Evolutionary conservation across 495 filamentous ascomycete genomes (phyloP).

Genomic region (Oidiodendron maius): DNA sequence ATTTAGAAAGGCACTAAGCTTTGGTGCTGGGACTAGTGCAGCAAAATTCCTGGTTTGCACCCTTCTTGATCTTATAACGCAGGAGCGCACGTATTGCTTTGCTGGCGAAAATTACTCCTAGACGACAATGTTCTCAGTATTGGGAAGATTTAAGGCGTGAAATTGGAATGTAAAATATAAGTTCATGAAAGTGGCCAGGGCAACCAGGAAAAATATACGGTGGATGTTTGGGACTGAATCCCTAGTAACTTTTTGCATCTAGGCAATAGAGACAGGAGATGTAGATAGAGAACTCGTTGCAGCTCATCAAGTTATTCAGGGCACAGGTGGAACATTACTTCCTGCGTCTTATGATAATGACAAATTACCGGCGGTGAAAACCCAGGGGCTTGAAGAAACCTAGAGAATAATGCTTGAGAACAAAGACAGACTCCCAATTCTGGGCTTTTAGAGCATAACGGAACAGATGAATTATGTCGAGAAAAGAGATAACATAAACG

Average conservation of each 20-base stretch:
- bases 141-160: background rate
- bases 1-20: background rate
- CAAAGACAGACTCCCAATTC: background rate
- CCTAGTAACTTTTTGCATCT: too few relatives aligned
- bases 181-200: background rate
- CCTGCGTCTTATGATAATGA: slow-evolving; percentile 6
- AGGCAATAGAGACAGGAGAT: slow-evolving; percentile 5
- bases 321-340: slow-evolving; percentile 1
- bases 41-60: slow-evolving; percentile 1
- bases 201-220: background rate
- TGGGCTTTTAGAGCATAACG: background rate
- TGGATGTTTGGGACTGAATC: too few relatives aligned
- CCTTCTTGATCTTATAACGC: background rate
- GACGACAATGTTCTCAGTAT: background rate
- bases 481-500: too few relatives aligned
- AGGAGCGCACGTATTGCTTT: slow-evolving; percentile 1
- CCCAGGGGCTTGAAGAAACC: background rate
- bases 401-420: background rate
- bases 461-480: too few relatives aligned
- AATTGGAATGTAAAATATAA: background rate
- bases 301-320: slow-evolving; percentile 7
- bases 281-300: slow-evolving; percentile 2
- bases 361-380: background rate
- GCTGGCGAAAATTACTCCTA: slow-evolving; percentile 1
- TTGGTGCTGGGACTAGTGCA: background rate